These are phyloP conservation scores for Eutypa lata DNA, from an alignment of 2,329 filamentous ascomycete genomes.

Conservation along the genomic window DNA sequence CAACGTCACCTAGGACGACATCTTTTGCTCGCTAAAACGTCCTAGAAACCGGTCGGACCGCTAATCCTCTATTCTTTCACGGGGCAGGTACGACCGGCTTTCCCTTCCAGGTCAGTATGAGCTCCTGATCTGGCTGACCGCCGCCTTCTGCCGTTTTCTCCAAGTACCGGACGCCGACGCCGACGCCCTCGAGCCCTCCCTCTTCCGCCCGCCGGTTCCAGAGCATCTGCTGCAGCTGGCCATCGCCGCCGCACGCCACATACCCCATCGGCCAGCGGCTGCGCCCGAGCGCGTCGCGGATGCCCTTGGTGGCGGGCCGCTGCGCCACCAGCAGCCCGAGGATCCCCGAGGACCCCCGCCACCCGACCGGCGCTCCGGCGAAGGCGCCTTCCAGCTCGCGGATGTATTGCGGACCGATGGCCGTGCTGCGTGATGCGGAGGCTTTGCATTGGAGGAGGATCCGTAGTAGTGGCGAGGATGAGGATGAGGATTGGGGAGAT, in stretches of 20 bases:
- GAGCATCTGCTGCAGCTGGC: slow-evolving; percentile 62
- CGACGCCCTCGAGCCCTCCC: slow-evolving; percentile 59
- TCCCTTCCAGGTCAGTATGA: slow-evolving; percentile 53
- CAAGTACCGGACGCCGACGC: slow-evolving; percentile 45
- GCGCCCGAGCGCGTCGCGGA: slow-evolving; percentile 66
- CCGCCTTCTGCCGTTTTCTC: slow-evolving; percentile 3
- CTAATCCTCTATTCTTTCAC: too few relatives aligned
- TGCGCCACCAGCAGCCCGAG: slow-evolving; percentile 70
- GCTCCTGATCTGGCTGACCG: slow-evolving; percentile 31
- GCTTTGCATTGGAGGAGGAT: slow-evolving; percentile 69
- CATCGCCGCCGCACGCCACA: slow-evolving; percentile 57
- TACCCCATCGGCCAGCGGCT: slow-evolving; percentile 72
- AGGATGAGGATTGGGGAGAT: slow-evolving; percentile 8
- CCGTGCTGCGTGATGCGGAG: slow-evolving; percentile 36
- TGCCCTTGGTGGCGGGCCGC: slow-evolving; percentile 71
- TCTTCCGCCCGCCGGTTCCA: slow-evolving; percentile 68
- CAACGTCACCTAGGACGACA: too few relatives aligned
- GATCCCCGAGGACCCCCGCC: slow-evolving; percentile 51
- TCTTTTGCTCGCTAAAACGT: too few relatives aligned
- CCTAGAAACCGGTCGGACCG: too few relatives aligned
- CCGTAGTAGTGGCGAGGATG: slow-evolving; percentile 34
- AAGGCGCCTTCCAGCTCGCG: slow-evolving; percentile 82
- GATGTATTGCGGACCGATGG: slow-evolving; percentile 54
- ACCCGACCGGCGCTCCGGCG: slow-evolving; percentile 67
- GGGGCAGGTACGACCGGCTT: slow-evolving; percentile 26